Base-by-base conservation (phyloP, 208 protist species). In the Leptomonas pyrrhocoris region DNA sequence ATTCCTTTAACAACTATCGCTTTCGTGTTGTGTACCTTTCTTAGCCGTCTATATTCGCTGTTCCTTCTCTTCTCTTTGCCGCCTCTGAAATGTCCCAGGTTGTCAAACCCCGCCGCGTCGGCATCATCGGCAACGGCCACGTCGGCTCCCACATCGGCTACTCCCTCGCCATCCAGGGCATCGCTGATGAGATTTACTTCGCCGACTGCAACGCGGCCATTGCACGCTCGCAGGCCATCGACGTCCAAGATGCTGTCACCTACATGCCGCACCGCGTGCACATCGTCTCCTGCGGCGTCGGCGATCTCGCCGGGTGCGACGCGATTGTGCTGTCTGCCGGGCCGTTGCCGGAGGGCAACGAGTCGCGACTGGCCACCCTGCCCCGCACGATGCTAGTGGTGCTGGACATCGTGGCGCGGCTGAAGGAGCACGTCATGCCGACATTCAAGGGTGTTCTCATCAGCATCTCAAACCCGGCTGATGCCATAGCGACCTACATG, bases 91-190 rank as follows among this genome's bases (percentile, higher is more conserved):
- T 65, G 59, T 34, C 57, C 1, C 63, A 62, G 25, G 11, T 71
- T 56, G 69, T 68, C 31, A 69, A 82, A 31, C 77, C 77, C 16
- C 81, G 77, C 28, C 63, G 73, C 15, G 73, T 81, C 25, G 81
- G 74, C 55, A 72, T 83, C 38, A 83, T 86, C 55, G 73, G 74
- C 54, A 68, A 58, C 48, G 81, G 77, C 40, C 77, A 86, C 63
- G 77, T 83, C 31, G 77, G 69, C 60, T 80, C 76, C 23, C 81
- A 83, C 54, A 69, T 86, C 48, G 77, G 70, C 49, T 86, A 81
- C 68, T 56, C 76, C 34, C 53, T 87, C 45, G 78, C 73, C 42
- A 71, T 77, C 19, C 74, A 79, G 16, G 74, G 78, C 50, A 74
- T 84, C 34, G 64, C 68, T 0, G 82, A 81, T 38, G 82, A 80